Conservation (phyloP, 225 moss, liverwort and hornwort species). For the Polytrichum commune region DNA sequence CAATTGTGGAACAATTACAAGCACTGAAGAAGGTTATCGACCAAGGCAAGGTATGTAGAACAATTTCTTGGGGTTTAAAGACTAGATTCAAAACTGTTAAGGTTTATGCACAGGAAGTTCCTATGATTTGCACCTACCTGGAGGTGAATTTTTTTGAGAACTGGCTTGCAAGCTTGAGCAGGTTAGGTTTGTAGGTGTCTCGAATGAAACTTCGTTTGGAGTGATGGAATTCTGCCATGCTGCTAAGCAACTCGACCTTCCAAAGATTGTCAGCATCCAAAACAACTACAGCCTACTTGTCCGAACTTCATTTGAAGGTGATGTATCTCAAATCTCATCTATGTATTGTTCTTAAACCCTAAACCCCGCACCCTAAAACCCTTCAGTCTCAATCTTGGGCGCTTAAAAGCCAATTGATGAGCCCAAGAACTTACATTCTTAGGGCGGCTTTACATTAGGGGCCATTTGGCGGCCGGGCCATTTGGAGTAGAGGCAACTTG, state of each 20-base stretch:
- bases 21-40: conserved; percentile 72
- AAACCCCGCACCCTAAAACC: no score
- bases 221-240: conserved; percentile 78
- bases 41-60: conserved; percentile 70
- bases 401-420: no score
- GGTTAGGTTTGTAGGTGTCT: conserved; percentile 89
- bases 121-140: no score
- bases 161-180: conserved; percentile 19
- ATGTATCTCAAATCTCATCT: no score
- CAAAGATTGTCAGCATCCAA: conserved; percentile 93
- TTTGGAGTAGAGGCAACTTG: no score
- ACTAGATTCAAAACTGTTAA: background rate
- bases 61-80: background rate
- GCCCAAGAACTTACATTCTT: no score
- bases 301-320: conserved; percentile 69
- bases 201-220: conserved; percentile 88
- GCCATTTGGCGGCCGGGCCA: no score
- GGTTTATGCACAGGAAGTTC: background rate
- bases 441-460: no score
- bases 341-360: no score
- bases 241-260: conserved; percentile 64
- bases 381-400: no score
- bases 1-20: conserved; percentile 68
- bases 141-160: background rate
- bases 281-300: conserved; percentile 63